Percentiles rank a stretch among this genome's conserved stretches.
phyloP scores from a whole-genome alignment of 2,329 filamentous ascomycete genomes.

The Spiromastix sp. region DNA sequence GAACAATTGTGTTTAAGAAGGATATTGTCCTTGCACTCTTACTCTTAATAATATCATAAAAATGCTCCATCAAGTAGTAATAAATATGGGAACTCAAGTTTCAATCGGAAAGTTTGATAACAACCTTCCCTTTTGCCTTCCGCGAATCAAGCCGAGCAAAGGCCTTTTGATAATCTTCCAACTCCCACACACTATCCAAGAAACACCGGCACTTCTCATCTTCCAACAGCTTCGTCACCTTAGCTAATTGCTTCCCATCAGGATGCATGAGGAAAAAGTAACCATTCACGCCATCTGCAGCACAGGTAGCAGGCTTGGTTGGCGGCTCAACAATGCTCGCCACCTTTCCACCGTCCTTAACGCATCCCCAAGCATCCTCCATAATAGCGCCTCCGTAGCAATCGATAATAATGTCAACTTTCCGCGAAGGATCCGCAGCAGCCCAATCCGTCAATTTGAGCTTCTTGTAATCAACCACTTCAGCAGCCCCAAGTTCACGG shows the following conservation, averaged over 20 bases:
- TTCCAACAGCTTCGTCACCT: slow-evolving; percentile 31
- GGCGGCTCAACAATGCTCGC: slow-evolving; percentile 33
- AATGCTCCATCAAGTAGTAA: too few relatives aligned
- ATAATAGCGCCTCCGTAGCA: slow-evolving; percentile 33
- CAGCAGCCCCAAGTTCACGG: slow-evolving; percentile 28
- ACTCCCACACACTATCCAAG: slow-evolving; percentile 33
- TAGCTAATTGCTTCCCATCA: slow-evolving; percentile 24
- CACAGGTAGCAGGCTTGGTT: slow-evolving; percentile 18
- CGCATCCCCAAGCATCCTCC: slow-evolving; percentile 33
- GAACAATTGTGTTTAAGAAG: too few relatives aligned
- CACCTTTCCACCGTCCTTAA: slow-evolving; percentile 27
- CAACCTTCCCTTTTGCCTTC: slow-evolving; percentile 35
- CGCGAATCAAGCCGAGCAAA: slow-evolving; percentile 30
- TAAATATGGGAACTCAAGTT: too few relatives aligned
- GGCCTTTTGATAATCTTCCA: slow-evolving; percentile 31
- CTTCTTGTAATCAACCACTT: slow-evolving; percentile 31
- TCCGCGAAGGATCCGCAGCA: slow-evolving; percentile 15
- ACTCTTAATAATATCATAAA: too few relatives aligned
- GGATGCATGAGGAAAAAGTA: slow-evolving; percentile 36
- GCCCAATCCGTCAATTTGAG: slow-evolving; percentile 20
- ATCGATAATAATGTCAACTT: slow-evolving; percentile 37
- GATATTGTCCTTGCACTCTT: too few relatives aligned
- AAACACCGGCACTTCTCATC: slow-evolving; percentile 23
- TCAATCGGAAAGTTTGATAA: slow-evolving; percentile 16
- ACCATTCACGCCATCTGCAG: slow-evolving; percentile 19